phyloP scores from a whole-genome alignment of 257 asterid species.

The Solanum chilense region DNA sequence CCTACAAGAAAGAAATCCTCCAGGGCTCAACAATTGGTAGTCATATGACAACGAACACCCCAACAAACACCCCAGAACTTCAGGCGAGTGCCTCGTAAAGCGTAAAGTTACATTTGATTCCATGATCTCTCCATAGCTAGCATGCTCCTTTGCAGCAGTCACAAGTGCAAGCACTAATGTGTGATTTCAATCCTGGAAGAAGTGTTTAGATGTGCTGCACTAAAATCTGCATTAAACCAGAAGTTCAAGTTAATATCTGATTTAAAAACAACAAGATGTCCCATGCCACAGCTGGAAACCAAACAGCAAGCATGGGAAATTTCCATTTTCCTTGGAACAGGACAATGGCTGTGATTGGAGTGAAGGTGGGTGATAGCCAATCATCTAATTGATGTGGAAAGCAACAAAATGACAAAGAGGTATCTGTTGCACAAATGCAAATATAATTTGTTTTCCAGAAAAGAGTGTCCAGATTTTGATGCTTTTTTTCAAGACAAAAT shows the following conservation, averaged over 20 bases:
- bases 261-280: neutral
- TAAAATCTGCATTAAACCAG: conserved; percentile 38
- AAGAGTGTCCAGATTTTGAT: neutral
- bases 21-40: neutral
- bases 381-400: neutral
- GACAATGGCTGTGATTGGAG: neutral
- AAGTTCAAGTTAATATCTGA: neutral
- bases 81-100: neutral
- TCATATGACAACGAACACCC: neutral
- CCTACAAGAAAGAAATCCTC: neutral
- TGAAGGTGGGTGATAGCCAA: neutral
- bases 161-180: conserved; percentile 57
- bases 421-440: neutral
- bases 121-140: conserved; percentile 70
- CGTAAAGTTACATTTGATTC: conserved; percentile 63
- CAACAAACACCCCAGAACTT: neutral
- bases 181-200: conserved; percentile 88
- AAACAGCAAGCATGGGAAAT: neutral
- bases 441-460: neutral
- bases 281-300: neutral
- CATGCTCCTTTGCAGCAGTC: conserved; percentile 86
- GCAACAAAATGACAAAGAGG: neutral
- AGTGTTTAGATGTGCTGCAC: conserved; percentile 70
- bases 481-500: neutral
- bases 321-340: neutral